A percentile compares a stretch with the other conserved stretches of the same genome.
Evolutionary conservation across 768 basidiomycete species (phyloP).

Genomic region (Podaxis mareebaensis): DNA sequence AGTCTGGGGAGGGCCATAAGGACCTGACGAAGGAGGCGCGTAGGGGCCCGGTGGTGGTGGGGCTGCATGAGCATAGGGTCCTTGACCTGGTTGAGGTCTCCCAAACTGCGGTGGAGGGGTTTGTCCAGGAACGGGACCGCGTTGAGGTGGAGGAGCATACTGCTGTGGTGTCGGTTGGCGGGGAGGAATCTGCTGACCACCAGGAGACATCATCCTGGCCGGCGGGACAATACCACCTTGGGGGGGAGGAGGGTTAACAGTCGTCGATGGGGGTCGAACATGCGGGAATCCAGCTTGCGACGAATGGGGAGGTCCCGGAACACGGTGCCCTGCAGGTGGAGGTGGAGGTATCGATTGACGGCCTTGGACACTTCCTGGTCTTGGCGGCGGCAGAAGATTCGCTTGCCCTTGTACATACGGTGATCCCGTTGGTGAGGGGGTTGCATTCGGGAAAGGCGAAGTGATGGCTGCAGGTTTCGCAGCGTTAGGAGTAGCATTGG

Average conservation of each 20-base stretch:
- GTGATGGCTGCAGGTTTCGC: slow-evolving; percentile 73
- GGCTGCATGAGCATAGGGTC: slow-evolving; percentile 35
- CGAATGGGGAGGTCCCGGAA: slow-evolving; percentile 26
- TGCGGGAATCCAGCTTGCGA: slow-evolving; percentile 29
- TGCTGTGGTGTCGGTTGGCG: slow-evolving; percentile 49
- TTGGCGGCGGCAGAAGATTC: slow-evolving; percentile 60
- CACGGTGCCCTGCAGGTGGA: slow-evolving; percentile 33
- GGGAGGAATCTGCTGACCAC: slow-evolving; percentile 22
- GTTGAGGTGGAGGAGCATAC: slow-evolving; percentile 46
- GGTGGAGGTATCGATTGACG: slow-evolving; percentile 43
- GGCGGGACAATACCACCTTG: slow-evolving; percentile 27
- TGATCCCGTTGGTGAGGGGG: slow-evolving; percentile 43
- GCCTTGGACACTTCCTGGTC: slow-evolving; percentile 62
- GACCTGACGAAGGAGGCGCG: slow-evolving; percentile 25
- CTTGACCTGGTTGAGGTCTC: slow-evolving; percentile 30
- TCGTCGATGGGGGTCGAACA: slow-evolving; percentile 25
- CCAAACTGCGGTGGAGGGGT: slow-evolving; percentile 33
- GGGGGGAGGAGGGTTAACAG: slow-evolving; percentile 14
- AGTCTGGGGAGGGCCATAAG: slow-evolving; percentile 25
- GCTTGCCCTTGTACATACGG: slow-evolving; percentile 48
- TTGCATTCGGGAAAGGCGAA: slow-evolving; percentile 82
- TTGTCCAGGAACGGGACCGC: slow-evolving; percentile 42
- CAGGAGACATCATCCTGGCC: slow-evolving; percentile 45
- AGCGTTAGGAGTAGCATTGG: slow-evolving; percentile 45
- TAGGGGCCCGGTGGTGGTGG: slow-evolving; percentile 39